These are phyloP conservation scores for Trichoderma hamatum DNA, from an alignment of 2,329 filamentous ascomycete genomes.

Conservation along the genomic window DNA sequence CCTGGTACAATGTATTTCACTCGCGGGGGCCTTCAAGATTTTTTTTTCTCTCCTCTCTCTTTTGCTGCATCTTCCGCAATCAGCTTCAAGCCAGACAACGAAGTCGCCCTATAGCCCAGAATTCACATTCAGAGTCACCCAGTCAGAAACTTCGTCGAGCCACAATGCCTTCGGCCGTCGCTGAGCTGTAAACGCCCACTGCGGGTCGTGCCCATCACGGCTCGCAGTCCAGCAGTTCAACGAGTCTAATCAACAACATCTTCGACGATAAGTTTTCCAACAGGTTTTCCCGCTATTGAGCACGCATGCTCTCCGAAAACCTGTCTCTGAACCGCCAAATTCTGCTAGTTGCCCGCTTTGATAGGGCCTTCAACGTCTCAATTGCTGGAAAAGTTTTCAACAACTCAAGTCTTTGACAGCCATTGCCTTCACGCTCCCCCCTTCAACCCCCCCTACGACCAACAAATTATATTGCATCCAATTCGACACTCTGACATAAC, in stretches of 20 bases:
- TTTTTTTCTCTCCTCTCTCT: slow-evolving; percentile 27
- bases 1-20: slow-evolving; percentile 26
- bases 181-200: slow-evolving; percentile 92
- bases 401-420: slow-evolving; percentile 3
- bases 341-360: slow-evolving; percentile 37
- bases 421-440: neutral
- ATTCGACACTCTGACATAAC: neutral
- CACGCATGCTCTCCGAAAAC: slow-evolving; percentile 42
- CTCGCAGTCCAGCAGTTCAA: slow-evolving; percentile 86
- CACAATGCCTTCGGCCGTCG: slow-evolving; percentile 73
- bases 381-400: slow-evolving; percentile 25
- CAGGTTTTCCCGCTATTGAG: slow-evolving; percentile 55
- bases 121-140: slow-evolving; percentile 40
- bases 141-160: slow-evolving; percentile 68
- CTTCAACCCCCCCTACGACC: neutral
- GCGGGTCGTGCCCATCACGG: slow-evolving; percentile 63
- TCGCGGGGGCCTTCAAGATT: slow-evolving; percentile 21
- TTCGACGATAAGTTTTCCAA: slow-evolving; percentile 68
- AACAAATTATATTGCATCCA: neutral
- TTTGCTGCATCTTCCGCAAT: slow-evolving; percentile 37
- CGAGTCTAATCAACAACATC: slow-evolving; percentile 59
- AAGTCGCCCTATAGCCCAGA: slow-evolving; percentile 55
- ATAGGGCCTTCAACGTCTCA: slow-evolving; percentile 33
- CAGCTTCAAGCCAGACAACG: slow-evolving; percentile 59
- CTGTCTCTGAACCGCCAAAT: slow-evolving; percentile 44